Conservation (phyloP, 352 stramenopile genomes). For the Pythium rhizo-oryzae region DNA sequence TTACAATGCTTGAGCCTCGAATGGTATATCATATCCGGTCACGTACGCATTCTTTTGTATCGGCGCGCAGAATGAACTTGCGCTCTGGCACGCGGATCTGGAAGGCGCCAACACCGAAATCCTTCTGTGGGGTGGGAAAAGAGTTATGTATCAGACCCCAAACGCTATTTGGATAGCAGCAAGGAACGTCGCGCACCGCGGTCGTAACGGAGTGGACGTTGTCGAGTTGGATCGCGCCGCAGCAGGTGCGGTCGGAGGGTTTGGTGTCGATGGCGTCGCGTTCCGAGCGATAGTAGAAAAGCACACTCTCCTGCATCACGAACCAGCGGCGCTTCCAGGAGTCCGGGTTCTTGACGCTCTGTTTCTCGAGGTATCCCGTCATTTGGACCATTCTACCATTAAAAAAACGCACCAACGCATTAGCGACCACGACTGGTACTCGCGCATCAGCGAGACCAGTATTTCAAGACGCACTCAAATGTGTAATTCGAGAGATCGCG, state of each 20-base stretch:
- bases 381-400: constrained; percentile 60
- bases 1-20: neutral
- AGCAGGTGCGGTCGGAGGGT: constrained; percentile 57
- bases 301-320: constrained; percentile 83
- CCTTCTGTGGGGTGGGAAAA: constrained; percentile 53
- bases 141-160: neutral
- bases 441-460: no score
- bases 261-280: constrained; percentile 61
- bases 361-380: constrained; percentile 83
- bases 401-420: neutral
- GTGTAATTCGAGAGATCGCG: constrained; percentile 31
- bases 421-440: neutral
- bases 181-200: constrained; percentile 49
- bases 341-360: constrained; percentile 70
- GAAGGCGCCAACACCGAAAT: constrained; percentile 80
- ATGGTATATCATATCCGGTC: no score
- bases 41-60: constrained; percentile 80
- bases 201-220: constrained; percentile 85
- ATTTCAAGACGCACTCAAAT: constrained; percentile 24
- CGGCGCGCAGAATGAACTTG: constrained; percentile 76
- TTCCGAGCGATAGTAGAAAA: constrained; percentile 83
- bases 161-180: neutral
- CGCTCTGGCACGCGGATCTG: constrained; percentile 83
- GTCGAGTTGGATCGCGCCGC: constrained; percentile 78
- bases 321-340: constrained; percentile 86